Evolutionary conservation across 2,329 filamentous ascomycete species (phyloP).

Genomic region (Fusarium sp.): DNA sequence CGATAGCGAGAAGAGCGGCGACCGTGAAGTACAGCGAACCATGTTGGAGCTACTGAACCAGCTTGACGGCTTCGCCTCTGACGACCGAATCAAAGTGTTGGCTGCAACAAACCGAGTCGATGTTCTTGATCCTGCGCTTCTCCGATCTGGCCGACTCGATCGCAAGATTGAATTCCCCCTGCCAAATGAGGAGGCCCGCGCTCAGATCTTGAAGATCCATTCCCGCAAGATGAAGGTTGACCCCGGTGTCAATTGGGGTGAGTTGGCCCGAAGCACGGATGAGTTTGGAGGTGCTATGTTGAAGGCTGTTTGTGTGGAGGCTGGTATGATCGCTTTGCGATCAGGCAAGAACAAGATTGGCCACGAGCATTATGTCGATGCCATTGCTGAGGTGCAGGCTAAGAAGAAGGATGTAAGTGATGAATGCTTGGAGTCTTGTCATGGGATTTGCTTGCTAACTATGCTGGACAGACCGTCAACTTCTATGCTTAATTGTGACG

Average conservation of each 20-base stretch:
- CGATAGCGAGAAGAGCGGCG: conserved; percentile 97
- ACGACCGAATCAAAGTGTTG: conserved; percentile 95
- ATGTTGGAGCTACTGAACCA: conserved; percentile 99
- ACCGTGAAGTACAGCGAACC: conserved; percentile 96
- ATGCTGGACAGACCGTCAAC: conserved; percentile 61
- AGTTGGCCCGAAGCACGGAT: conserved; percentile 94
- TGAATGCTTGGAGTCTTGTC: not conserved
- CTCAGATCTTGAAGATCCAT: conserved; percentile 97
- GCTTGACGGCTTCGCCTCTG: conserved; percentile 95
- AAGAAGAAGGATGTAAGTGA: conserved; percentile 88
- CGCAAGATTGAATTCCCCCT: conserved; percentile 98
- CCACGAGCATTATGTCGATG: conserved; percentile 98
- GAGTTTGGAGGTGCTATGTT: conserved; percentile 98
- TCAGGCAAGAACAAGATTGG: conserved; percentile 96
- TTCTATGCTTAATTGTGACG: conserved; percentile 57
- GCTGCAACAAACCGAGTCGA: conserved; percentile 95
- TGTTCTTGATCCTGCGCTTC: conserved; percentile 88
- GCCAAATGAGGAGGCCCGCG: conserved; percentile 95
- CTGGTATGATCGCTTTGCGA: conserved; percentile 97
- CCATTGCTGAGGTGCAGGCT: conserved; percentile 93
- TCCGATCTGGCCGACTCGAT: conserved; percentile 91
- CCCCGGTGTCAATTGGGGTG: conserved; percentile 91
- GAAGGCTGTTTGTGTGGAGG: conserved; percentile 98
- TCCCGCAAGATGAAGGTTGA: conserved; percentile 98
- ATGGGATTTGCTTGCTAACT: conserved; percentile 18